Base-by-base conservation (phyloP, 176 grass and related monocot species). In the Thalia dealbata region DNA sequence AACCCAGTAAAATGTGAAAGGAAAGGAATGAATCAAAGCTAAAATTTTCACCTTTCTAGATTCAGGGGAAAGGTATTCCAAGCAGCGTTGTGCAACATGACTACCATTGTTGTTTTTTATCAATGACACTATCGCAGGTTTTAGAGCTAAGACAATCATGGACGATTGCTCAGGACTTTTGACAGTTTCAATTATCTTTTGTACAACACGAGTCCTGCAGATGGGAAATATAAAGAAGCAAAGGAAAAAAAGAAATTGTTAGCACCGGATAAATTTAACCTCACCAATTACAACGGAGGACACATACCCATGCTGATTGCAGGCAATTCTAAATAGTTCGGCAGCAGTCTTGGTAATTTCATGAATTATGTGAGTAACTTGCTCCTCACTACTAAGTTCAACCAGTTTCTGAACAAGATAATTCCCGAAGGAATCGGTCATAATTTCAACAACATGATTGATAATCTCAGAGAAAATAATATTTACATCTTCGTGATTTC, bases 221-320 rank as follows among this genome's bases (percentile, higher is more conserved):
- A 43, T 70, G 77, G 75, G 64, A 70, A 70, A 72, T 10, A 72
- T 16, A 55, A 14, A 14, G 14, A 2, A 50, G 29, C 2, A 69
- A 51, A 69, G 30, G 12, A 24, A 10, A 24, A 21, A 44, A 3
- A 62, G 22, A 69, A 12, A 22, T 52, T 69, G 68, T n/a, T 61
- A 35, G 21, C 46, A 75, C 19, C 51, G 65, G 52, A 14, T 19
- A 54, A 35, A 38, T 27, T 71, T 73, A 35, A 72, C 2, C 21
- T 25, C 28, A 73, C 51, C 18, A 61, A 15, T 6, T 8, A 16
- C 19, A 32, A 50, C 58, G 15, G 25, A 67, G 32, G 26, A 72
- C 6, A 30, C 82, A 50, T 96, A 97, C 93, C 93, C 93, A 84
- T 92, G 90, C 79, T 76, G 80, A 69, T 92, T 84, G 73, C 89